A percentile compares a stretch with the other conserved stretches of the same genome.
Evolutionary conservation across 2,329 filamentous ascomycete species (phyloP).

Genomic region (Biscogniauxia marginata): DNA sequence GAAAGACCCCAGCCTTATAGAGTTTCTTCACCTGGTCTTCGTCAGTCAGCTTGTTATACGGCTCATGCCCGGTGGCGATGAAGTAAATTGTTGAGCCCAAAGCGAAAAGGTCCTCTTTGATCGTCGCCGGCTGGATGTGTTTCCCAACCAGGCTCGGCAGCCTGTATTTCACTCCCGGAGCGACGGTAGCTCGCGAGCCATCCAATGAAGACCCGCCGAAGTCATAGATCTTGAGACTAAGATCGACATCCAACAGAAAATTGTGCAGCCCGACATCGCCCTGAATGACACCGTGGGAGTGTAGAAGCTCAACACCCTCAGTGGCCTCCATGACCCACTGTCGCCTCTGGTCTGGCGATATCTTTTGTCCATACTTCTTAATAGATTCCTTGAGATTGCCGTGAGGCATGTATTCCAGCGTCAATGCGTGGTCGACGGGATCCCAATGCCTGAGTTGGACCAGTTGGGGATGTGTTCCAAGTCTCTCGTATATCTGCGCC

Average conservation of each 20-base stretch:
- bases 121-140: background rate
- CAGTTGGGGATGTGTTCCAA: conserved; percentile 5
- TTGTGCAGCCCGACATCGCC: conserved; percentile 11
- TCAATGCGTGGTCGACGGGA: conserved; percentile 3
- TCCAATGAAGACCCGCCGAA: conserved; percentile 11
- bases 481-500: conserved; percentile 8
- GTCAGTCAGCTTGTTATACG: conserved; percentile 6
- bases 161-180: conserved; percentile 4
- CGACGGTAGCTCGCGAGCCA: conserved; percentile 1
- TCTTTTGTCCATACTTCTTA: conserved; percentile 3
- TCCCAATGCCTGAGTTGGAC: conserved; percentile 6
- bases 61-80: conserved; percentile 7
- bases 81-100: conserved; percentile 12
- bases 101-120: conserved; percentile 10
- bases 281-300: conserved; percentile 12
- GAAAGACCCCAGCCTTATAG: conserved; percentile 2
- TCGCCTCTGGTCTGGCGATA: conserved; percentile 4
- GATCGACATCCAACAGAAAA: conserved; percentile 11
- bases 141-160: conserved; percentile 1
- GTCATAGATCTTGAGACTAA: conserved; percentile 11
- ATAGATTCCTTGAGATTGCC: conserved; percentile 9
- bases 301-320: conserved; percentile 9
- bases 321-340: conserved; percentile 10
- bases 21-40: conserved; percentile 7
- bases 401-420: conserved; percentile 10